Conservation (phyloP, 257 asterid genomes). For the Henckelia pumila region DNA sequence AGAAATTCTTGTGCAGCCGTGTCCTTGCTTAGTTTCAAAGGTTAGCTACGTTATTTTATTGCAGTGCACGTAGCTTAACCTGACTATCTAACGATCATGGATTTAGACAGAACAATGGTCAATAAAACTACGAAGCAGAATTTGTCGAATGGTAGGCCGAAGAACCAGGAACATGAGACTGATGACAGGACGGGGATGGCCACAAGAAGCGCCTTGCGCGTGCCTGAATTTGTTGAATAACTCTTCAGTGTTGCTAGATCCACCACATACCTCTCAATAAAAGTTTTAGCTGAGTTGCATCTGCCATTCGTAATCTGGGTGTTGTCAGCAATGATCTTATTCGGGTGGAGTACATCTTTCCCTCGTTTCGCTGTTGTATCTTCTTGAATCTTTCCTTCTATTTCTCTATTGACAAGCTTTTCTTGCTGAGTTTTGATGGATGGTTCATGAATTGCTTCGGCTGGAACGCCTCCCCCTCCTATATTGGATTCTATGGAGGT, state of each 20-base stretch:
- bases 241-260: slow-evolving; percentile 28
- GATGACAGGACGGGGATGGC: slow-evolving; percentile 30
- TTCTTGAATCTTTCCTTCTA: slow-evolving; percentile 33
- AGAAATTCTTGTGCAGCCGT: neutral
- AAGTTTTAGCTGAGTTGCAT: slow-evolving; percentile 12
- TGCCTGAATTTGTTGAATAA: slow-evolving; percentile 16
- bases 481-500: slow-evolving; percentile 38
- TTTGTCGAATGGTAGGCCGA: slow-evolving; percentile 36
- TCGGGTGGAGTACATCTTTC: neutral
- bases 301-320: slow-evolving; percentile 13
- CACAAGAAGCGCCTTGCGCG: slow-evolving; percentile 28
- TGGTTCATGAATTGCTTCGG: slow-evolving; percentile 28
- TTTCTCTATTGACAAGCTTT: slow-evolving; percentile 31
- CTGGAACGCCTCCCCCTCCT: slow-evolving; percentile 38
- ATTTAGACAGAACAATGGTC: slow-evolving; percentile 36
- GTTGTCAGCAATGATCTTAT: neutral
- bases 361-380: slow-evolving; percentile 19
- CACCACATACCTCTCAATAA: slow-evolving; percentile 17
- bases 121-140: slow-evolving; percentile 38
- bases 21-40: neutral
- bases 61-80: slow-evolving; percentile 1
- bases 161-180: slow-evolving; percentile 45
- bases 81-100: slow-evolving; percentile 26
- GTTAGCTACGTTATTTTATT: slow-evolving; percentile 1
- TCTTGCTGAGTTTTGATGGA: slow-evolving; percentile 6